Conservation (phyloP, 2,329 filamentous ascomycete species). For the Penicillium hesseltinei region DNA sequence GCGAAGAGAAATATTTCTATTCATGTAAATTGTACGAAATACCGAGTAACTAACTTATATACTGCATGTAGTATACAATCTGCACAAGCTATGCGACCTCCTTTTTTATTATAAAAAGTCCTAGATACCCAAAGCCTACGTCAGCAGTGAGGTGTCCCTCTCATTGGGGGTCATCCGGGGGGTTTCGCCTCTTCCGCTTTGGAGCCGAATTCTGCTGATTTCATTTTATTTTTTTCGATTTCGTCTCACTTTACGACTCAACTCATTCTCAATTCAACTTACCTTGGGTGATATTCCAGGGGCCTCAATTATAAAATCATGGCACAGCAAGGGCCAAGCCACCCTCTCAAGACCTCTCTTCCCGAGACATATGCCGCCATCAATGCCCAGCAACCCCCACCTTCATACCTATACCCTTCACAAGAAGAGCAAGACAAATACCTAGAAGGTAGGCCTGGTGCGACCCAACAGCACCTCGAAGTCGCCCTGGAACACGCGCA, state of each 20-base stretch:
- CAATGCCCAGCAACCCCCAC: conserved; percentile 44
- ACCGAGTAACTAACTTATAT: neutral
- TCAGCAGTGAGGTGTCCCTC: conserved; percentile 1
- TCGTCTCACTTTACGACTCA: neutral
- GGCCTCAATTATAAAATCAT: conserved; percentile 9
- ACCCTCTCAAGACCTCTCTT: conserved; percentile 60
- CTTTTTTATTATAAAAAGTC: neutral
- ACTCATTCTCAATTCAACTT: neutral
- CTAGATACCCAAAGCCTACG: conserved; percentile 1
- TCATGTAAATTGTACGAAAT: too few relatives aligned
- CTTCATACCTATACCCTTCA: conserved; percentile 27
- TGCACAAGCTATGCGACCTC: neutral
- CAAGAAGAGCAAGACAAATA: conserved; percentile 26
- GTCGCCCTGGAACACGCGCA: conserved; percentile 79
- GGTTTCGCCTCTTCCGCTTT: conserved; percentile 6
- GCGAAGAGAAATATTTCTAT: neutral
- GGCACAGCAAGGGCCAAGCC: conserved; percentile 39
- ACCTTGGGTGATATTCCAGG: neutral
- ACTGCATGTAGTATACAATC: neutral
- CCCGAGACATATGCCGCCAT: conserved; percentile 41
- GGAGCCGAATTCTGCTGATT: neutral
- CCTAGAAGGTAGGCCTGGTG: conserved; percentile 35
- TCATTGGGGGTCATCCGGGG: neutral
- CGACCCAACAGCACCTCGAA: conserved; percentile 51
- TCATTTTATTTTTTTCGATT: neutral